Evolutionary conservation across 2,329 filamentous ascomycete genomes (phyloP).

Genomic region (Bipolaris zeicola): DNA sequence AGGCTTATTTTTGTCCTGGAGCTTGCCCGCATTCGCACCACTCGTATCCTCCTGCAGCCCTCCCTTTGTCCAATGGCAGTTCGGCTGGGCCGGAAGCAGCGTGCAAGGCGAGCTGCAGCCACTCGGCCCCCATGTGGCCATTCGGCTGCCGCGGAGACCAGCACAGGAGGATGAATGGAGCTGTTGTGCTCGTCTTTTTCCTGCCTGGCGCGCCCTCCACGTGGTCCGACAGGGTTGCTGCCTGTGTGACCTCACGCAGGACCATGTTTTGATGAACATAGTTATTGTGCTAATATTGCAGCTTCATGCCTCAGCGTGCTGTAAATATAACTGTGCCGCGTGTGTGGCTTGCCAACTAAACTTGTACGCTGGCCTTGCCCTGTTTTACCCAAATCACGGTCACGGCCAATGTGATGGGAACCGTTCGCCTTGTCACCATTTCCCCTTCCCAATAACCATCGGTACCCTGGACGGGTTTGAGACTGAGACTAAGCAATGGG

Average conservation of each 20-base stretch:
- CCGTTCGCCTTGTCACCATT: background rate
- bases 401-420: constrained; percentile 2
- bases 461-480: constrained; percentile 6
- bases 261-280: constrained; percentile 34
- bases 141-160: constrained; percentile 22
- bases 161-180: background rate
- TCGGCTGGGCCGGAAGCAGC: constrained; percentile 28
- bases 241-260: constrained; percentile 22
- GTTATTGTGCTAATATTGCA: too few species aligned
- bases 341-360: constrained; percentile 21
- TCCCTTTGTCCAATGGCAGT: constrained; percentile 6
- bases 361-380: too few species aligned
- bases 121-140: constrained; percentile 21
- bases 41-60: constrained; percentile 35
- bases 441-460: background rate
- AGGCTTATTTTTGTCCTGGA: constrained; percentile 42
- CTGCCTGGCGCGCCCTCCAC: constrained; percentile 33
- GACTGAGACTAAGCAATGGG: constrained; percentile 4
- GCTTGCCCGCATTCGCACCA: constrained; percentile 32
- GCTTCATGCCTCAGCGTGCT: too few species aligned
- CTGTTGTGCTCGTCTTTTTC: constrained; percentile 16
- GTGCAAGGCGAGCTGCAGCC: constrained; percentile 19
- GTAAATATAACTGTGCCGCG: constrained; percentile 26
- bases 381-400: constrained; percentile 14
- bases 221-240: constrained; percentile 37